Base-by-base conservation (phyloP, 345 rosid species). In the Leavenworthia alabamica region DNA sequence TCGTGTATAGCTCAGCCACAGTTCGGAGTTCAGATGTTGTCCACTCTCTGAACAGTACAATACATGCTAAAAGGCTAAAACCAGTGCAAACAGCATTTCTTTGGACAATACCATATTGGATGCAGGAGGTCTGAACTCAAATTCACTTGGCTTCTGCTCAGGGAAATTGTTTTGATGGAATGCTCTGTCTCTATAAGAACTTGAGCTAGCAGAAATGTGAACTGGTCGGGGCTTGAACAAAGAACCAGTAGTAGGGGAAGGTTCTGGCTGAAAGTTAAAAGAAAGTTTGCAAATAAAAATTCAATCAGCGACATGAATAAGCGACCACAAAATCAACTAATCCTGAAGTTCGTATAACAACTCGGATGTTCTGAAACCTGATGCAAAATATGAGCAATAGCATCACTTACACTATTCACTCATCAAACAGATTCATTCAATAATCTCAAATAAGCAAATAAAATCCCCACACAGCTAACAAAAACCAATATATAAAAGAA, bases 161-260 rank as follows among this genome's bases (percentile, higher is more conserved):
- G 75, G 77, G 40, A 71, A 74, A 40, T 77, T 49, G 67, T 66
- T 69, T 57, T 80, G 80, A 35, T 79, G 72, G 64, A 67, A 72
- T 62, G 69, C 23, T 23, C 70, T 69, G 15, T 69, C 80, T 6
- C 78, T 56, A 74, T 69, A 73, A 36, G 81, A 52, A 70, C 58
- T 70, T 17, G 81, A 77, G 44, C 73, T 57, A 44, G 54, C 45
- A 49, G 57, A 62, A 35, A 48, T 60, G 43, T 60, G 73, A 26
- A 61, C 49, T 19, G 73, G 73, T 35, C 56, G 62, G 22, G 85
- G 83, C 72, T 89, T 88, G 33, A 71, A 44, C 62, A 93, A 76
- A 53, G 97, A 83, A 43, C 99, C 99, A 6, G 96, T 85, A 45
- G 99, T 87, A 54, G 97, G 99, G 45, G 97, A 93, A 59, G 97